These are phyloP conservation scores for Yamadazyma blattariae DNA, from an alignment of 1,139 yeast species.

Conservation along the genomic window DNA sequence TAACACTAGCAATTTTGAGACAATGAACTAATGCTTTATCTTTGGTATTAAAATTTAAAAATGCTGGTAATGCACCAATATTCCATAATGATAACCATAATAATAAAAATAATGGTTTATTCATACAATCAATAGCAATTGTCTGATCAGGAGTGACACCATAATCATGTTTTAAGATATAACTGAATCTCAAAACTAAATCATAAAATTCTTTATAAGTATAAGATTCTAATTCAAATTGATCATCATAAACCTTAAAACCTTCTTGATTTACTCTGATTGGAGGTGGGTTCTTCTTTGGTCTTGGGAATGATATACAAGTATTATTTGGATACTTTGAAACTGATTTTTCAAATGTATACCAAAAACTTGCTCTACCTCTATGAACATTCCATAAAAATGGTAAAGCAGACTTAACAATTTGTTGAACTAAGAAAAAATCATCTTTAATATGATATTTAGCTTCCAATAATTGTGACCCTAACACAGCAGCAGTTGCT, in stretches of 20 bases:
- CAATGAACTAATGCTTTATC: slow-evolving; percentile 81
- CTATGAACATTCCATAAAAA: slow-evolving; percentile 42
- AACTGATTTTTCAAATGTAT: slow-evolving; percentile 55
- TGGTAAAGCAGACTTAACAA: slow-evolving; percentile 38
- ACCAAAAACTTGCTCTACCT: slow-evolving; percentile 65
- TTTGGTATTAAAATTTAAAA: slow-evolving; percentile 75
- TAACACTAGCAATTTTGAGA: slow-evolving; percentile 62
- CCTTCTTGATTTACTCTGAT: slow-evolving; percentile 29
- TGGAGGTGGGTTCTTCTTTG: slow-evolving; percentile 35
- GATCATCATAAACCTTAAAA: slow-evolving; percentile 43
- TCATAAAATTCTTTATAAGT: slow-evolving; percentile 71
- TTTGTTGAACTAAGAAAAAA: slow-evolving; percentile 42
- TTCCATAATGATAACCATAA: slow-evolving; percentile 90
- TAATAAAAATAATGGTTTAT: slow-evolving; percentile 77
- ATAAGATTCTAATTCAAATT: slow-evolving; percentile 58
- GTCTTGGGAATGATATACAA: slow-evolving; percentile 66
- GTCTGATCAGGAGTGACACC: slow-evolving; percentile 65
- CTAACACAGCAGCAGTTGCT: slow-evolving; percentile 44
- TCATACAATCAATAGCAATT: slow-evolving; percentile 77
- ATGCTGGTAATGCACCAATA: slow-evolving; percentile 86
- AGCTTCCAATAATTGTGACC: slow-evolving; percentile 47
- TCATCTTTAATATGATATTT: slow-evolving; percentile 57
- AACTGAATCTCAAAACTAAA: slow-evolving; percentile 62
- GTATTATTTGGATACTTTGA: slow-evolving; percentile 45
- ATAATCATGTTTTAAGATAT: slow-evolving; percentile 60